phyloP scores from a whole-genome alignment of 352 stramenopile species.

The Aphanomyces astaci region DNA sequence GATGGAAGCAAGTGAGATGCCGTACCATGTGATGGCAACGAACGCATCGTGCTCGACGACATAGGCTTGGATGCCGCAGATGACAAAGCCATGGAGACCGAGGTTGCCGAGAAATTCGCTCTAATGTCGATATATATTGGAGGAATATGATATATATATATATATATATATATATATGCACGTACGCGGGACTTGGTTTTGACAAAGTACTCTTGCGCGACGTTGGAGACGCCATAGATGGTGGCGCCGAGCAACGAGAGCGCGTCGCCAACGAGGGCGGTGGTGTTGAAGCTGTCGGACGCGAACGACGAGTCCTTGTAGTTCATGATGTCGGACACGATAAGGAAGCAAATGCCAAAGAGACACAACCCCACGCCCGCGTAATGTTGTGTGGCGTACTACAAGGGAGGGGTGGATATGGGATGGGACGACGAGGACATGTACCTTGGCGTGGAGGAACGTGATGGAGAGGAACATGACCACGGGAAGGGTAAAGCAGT shows the following conservation, averaged over 20 bases:
- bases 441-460: conserved; percentile 72
- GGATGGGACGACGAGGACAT: neutral
- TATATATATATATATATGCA: neutral
- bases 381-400: conserved; percentile 69
- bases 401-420: conserved; percentile 14
- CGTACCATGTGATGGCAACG: conserved; percentile 37
- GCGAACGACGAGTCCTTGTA: conserved; percentile 27
- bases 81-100: conserved; percentile 86
- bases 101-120: conserved; percentile 94
- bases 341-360: conserved; percentile 67
- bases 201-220: conserved; percentile 77
- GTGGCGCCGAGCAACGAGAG: conserved; percentile 86
- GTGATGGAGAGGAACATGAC: conserved; percentile 90
- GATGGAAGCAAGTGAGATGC: neutral
- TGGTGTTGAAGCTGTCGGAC: conserved; percentile 19
- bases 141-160: neutral
- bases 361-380: conserved; percentile 77
- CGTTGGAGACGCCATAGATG: conserved; percentile 91
- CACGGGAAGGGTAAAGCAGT: conserved; percentile 93
- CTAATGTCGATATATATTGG: conserved; percentile 20
- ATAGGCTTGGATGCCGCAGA: conserved; percentile 74
- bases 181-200: conserved; percentile 63
- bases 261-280: conserved; percentile 79
- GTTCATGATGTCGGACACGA: conserved; percentile 75
- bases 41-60: conserved; percentile 71